Base-by-base conservation (phyloP, 2,329 filamentous ascomycete species). In the Fusarium fujikuroi region DNA sequence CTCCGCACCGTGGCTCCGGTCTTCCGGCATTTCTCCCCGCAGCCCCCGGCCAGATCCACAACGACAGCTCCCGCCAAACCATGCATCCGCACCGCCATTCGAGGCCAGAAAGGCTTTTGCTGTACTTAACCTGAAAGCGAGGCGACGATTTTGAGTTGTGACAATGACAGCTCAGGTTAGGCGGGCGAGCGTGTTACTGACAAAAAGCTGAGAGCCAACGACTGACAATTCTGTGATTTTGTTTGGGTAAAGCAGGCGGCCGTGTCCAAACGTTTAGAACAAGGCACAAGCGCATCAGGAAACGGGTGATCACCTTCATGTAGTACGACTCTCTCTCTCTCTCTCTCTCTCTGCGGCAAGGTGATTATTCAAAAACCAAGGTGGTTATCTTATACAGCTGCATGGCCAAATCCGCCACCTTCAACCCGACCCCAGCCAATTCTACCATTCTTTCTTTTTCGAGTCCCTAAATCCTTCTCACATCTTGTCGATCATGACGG, bases 41-140 rank as follows among this genome's bases (percentile, higher is more conserved):
- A 50, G 42, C 56, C 60, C 67, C 68, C 64, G 60, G 58, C 42
- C 12, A 49, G 72, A 59, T 59, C 72, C 72, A 74, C 72, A 72
- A 16, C 21, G 52, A 67, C 65, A 66, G 57, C 49, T 43, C 49
- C 63, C 60, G n/a, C 44, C 53, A 59, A 53, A 67, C 49, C 57
- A 65, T 56, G 36, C 62, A 60, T 71, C 57, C 68, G 69, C 69
- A 69, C 58, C 68, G 68, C 43, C 58, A 60, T 68, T 68, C 56
- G 59, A 64, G 59, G 49, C 40, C 60, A 70, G 70, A 53, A 44
- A 52, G 43, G 18, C 23, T 56, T 69, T 56, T 68, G 54, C 52
- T 63, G 66, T 65, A 63, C 43, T 74, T 72, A 69, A 72, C 60
- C 53, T 60, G 44, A 40, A 60, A 19, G 50, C 57, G n/a, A 60